Conservation (phyloP, 139 green algal species). For the Chlamydomonas sphaeroides region DNA sequence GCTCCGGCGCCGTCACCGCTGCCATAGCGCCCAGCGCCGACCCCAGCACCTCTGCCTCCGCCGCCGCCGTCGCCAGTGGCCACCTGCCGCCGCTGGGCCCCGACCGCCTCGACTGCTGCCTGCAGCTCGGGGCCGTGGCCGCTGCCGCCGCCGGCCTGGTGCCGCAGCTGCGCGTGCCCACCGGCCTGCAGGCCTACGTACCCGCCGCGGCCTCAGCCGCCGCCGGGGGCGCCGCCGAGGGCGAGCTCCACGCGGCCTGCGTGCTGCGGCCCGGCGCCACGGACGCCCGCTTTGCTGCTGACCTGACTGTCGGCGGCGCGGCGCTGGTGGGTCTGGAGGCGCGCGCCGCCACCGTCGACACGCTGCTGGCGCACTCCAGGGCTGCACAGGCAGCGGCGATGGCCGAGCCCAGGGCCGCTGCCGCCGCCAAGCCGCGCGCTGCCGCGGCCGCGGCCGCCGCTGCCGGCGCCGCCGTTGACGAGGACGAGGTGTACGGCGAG, state of each 20-base stretch:
- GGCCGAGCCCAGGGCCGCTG: neutral
- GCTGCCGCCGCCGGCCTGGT: neutral
- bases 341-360: neutral
- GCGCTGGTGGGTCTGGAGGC: conserved; percentile 12
- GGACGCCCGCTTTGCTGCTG: neutral
- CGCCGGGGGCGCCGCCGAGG: neutral
- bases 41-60: no score
- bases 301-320: neutral
- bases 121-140: conserved; percentile 51
- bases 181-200: conserved; percentile 20
- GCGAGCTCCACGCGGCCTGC: neutral
- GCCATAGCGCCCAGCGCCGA: no score
- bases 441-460: neutral
- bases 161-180: conserved; percentile 29
- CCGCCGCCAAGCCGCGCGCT: neutral
- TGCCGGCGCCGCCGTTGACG: neutral
- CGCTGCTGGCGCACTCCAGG: conserved; percentile 15
- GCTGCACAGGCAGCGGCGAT: no score
- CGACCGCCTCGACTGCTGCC: conserved; percentile 43
- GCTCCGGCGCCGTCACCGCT: no score
- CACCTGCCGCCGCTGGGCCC: neutral
- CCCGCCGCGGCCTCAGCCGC: neutral
- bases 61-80: no score
- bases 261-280: neutral
- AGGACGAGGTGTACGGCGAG: neutral